Percentiles rank a stretch among this genome's conserved stretches.
These are phyloP conservation scores for Dactylonectria macrodidyma DNA, from an alignment of 2,329 filamentous ascomycete genomes.

Conservation along the genomic window DNA sequence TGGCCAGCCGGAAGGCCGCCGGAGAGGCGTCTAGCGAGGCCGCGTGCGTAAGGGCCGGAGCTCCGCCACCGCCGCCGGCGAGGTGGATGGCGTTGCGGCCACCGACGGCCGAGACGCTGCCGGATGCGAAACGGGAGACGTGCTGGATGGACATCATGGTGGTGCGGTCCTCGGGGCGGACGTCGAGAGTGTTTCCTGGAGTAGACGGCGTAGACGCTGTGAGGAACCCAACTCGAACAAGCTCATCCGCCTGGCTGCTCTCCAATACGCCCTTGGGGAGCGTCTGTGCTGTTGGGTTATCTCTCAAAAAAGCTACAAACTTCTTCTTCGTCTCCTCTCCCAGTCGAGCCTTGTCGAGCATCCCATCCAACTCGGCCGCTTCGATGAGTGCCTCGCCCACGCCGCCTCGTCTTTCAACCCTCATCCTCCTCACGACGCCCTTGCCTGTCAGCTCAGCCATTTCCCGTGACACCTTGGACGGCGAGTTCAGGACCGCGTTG, in stretches of 20 bases:
- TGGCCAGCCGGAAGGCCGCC: constrained; percentile 67
- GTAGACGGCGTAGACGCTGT: constrained; percentile 60
- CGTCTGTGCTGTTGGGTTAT: constrained; percentile 62
- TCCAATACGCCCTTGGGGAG: constrained; percentile 54
- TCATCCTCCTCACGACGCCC: constrained; percentile 73
- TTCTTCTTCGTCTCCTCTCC: constrained; percentile 61
- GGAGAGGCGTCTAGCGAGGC: constrained; percentile 31
- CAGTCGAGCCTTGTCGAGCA: constrained; percentile 59
- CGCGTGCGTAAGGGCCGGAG: constrained; percentile 48
- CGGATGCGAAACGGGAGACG: constrained; percentile 76
- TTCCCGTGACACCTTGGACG: constrained; percentile 78
- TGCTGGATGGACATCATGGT: constrained; percentile 73
- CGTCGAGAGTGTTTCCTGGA: constrained; percentile 57
- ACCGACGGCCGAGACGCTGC: constrained; percentile 78
- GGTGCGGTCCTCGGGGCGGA: constrained; percentile 67
- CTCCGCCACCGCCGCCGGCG: constrained; percentile 70
- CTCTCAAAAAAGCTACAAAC: constrained; percentile 67
- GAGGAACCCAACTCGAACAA: constrained; percentile 78
- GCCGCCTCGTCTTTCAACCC: constrained; percentile 72
- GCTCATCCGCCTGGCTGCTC: constrained; percentile 65
- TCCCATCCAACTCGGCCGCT: constrained; percentile 66
- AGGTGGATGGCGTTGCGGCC: constrained; percentile 76
- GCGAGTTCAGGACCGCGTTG: constrained; percentile 72
- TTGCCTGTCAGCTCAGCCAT: constrained; percentile 71
- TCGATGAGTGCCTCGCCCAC: constrained; percentile 77